These are phyloP conservation scores for Neonectria hederae DNA, from an alignment of 2,329 filamentous ascomycete species.

Conservation along the genomic window DNA sequence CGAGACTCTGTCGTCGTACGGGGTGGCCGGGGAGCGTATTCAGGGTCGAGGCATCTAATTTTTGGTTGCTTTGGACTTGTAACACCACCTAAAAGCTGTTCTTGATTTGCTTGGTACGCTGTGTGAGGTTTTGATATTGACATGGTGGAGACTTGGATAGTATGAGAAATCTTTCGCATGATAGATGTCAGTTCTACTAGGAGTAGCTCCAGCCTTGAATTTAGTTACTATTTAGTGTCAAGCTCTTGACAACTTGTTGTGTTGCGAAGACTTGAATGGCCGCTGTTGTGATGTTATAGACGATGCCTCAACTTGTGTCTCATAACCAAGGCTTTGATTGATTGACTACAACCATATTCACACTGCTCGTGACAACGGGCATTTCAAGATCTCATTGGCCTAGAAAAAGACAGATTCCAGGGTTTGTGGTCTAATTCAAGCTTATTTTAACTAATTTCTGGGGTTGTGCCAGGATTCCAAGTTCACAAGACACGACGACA, in stretches of 20 bases:
- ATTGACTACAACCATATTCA: neutral
- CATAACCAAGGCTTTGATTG: neutral
- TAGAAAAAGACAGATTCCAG: neutral
- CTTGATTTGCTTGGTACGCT: neutral
- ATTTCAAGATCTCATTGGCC: neutral
- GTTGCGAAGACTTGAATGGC: neutral
- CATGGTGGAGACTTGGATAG: neutral
- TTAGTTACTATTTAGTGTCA: neutral
- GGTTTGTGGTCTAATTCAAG: no score
- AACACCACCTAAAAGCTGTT: neutral
- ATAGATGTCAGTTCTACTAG: neutral
- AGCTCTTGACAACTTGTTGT: no score
- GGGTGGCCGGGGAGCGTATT: slow-evolving; percentile 46
- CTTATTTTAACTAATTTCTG: no score
- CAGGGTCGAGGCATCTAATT: slow-evolving; percentile 45
- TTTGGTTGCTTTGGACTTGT: neutral
- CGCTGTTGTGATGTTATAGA: neutral
- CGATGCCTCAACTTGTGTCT: neutral
- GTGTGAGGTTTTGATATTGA: neutral
- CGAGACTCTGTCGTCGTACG: slow-evolving; percentile 45
- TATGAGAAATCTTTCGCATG: neutral
- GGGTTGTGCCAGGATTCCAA: no score
- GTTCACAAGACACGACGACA: no score
- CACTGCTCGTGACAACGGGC: neutral
- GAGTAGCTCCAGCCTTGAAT: neutral